Percentiles rank a stretch among this genome's conserved stretches.
Evolutionary conservation across 163 green algal species (phyloP).

Genomic region (Trebouxiophyceae sp.): DNA sequence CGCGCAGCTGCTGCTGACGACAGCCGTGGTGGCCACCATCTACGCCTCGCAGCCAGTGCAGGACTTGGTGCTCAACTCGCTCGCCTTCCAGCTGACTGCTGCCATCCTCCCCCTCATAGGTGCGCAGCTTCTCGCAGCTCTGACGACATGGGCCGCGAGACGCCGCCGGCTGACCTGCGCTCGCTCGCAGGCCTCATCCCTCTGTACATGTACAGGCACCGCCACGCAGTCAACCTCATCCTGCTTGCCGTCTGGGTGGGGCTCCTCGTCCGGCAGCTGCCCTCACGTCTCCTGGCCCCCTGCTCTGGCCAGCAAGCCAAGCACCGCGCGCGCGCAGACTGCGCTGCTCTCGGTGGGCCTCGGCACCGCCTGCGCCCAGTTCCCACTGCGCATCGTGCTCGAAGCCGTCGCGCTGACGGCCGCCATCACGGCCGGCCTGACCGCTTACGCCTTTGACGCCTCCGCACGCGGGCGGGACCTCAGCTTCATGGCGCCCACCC

Average conservation of each 20-base stretch:
- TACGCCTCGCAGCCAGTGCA: constrained; percentile 3
- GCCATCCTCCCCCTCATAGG: constrained; percentile 19
- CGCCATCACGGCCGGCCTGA: constrained; percentile 43
- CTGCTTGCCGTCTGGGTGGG: constrained; percentile 40
- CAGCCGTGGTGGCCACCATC: constrained; percentile 2
- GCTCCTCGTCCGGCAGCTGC: background rate
- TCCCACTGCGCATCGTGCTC: constrained; percentile 42
- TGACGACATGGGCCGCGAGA: too few species aligned
- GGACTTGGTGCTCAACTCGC: constrained; percentile 25
- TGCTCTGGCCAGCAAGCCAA: background rate
- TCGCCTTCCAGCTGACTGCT: constrained; percentile 23
- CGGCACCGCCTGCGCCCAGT: constrained; percentile 43
- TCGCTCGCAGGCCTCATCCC: constrained; percentile 56
- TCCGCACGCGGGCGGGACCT: too few species aligned
- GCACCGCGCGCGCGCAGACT: constrained; percentile 24
- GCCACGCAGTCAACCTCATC: constrained; percentile 56
- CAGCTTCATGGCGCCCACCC: constrained; percentile 41
- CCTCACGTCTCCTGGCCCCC: too few species aligned
- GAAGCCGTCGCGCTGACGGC: constrained; percentile 58
- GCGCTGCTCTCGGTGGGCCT: constrained; percentile 31
- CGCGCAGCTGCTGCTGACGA: constrained; percentile 40
- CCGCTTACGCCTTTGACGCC: constrained; percentile 67
- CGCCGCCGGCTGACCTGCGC: background rate
- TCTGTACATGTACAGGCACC: constrained; percentile 52
- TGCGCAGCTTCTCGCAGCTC: constrained; percentile 3